These are phyloP conservation scores for Plasmodium falciparum DNA, from an alignment of 169 alveolate genomes.

Conservation along the genomic window DNA sequence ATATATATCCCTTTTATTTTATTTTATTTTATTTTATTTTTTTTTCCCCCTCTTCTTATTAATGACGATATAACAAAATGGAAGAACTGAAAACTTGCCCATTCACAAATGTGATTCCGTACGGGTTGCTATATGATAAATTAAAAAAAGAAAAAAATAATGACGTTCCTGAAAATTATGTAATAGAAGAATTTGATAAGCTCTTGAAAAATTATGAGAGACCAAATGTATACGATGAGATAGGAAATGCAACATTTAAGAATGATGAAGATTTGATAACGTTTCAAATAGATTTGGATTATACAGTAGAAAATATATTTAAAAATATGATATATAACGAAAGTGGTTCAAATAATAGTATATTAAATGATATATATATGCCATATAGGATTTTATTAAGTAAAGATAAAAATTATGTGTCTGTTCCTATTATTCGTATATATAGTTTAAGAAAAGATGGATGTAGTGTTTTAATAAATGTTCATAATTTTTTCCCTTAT, in stretches of 20 bases:
- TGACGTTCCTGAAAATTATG: slow-evolving; percentile 19
- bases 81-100: slow-evolving; percentile 33
- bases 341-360: not conserved
- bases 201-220: slow-evolving; percentile 30
- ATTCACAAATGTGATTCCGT: slow-evolving; percentile 61
- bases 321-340: slow-evolving; percentile 39
- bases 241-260: not conserved
- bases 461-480: slow-evolving; percentile 79
- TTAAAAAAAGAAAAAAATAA: slow-evolving; percentile 27
- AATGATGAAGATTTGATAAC: slow-evolving; percentile 27
- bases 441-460: slow-evolving; percentile 81
- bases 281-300: slow-evolving; percentile 59
- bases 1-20: no score
- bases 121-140: slow-evolving; percentile 41
- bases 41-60: not conserved
- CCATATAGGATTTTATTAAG: slow-evolving; percentile 10
- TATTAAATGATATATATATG: not conserved
- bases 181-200: slow-evolving; percentile 37
- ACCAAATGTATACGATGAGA: slow-evolving; percentile 42
- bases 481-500: slow-evolving; percentile 82
- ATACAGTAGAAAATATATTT: slow-evolving; percentile 59
- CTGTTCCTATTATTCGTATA: slow-evolving; percentile 78
- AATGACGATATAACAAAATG: not conserved
- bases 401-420: slow-evolving; percentile 32
- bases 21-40: no score